phyloP scores from a whole-genome alignment of 192 early-diverging fungal genomes.

The Chytriomyces confervae region DNA sequence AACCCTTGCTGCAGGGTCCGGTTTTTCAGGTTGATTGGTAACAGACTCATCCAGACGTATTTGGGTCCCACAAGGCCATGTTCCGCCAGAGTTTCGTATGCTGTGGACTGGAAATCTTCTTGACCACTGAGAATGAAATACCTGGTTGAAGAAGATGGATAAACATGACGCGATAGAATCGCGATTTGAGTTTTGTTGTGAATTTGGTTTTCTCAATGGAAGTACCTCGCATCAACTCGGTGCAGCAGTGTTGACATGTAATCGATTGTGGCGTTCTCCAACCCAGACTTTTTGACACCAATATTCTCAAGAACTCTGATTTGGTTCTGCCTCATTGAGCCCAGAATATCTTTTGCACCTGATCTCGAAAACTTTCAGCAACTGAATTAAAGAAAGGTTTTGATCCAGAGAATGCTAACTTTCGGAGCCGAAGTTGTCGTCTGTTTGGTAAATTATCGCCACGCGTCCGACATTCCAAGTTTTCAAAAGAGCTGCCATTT shows the following conservation, averaged over 20 bases:
- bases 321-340: not conserved
- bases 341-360: not conserved
- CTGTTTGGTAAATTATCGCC: not conserved
- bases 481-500: not conserved
- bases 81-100: not conserved
- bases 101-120: not conserved
- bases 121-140: constrained; percentile 27
- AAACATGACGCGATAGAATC: not conserved
- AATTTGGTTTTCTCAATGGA: too few relatives aligned
- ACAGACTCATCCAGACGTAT: constrained; percentile 30
- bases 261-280: not conserved
- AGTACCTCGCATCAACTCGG: too few relatives aligned
- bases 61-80: constrained; percentile 4
- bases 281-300: not conserved
- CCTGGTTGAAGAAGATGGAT: not conserved
- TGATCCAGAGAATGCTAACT: not conserved
- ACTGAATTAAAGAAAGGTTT: not conserved
- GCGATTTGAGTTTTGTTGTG: too few relatives aligned
- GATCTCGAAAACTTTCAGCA: too few relatives aligned
- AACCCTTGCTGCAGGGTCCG: not conserved
- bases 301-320: not conserved
- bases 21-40: not conserved
- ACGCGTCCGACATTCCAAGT: not conserved
- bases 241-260: too few relatives aligned
- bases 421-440: not conserved